Evolutionary conservation across 1,139 yeast species (phyloP), one percentile per base, ranked within the genome.

Genomic region (Scheffersomyces cryptocercus): DNA sequence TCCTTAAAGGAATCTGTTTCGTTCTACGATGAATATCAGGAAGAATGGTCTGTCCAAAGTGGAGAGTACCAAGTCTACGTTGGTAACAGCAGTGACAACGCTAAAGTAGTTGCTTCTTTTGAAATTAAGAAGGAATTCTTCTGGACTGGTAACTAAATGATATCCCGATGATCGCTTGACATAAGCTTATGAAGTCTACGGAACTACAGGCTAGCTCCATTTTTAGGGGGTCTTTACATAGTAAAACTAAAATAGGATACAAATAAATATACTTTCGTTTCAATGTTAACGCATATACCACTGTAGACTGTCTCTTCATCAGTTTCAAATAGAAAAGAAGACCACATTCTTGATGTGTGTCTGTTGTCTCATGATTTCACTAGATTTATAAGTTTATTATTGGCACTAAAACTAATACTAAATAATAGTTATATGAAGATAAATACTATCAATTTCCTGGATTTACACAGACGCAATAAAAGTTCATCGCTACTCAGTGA

Each of bases 1-100:
- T 42, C 46, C 6, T 39, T 47, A 38, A 49, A 47, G 37, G 53
- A 49, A 35, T 47, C 51, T 5, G 39, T 42, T 8, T 49, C 53
- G 3, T 49, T 29, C 31, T 49, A 32, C 28, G 51, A 47, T 11
- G 53, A 49, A 39, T 41, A 42, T 35, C 33, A 37, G 26, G 35
- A 38, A 35, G 39, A 46, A 42, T 47, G 51, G 51, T 32, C 37
- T 28, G 36, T 35, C 15, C 35, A 14, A 14, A 20, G 24, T 31
- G 35, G 35, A 10, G 35, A 31, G 20, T 31, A 31, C 35, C 35
- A 14, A 14, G 35, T 31, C n/a, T 31, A 31, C 13, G 35, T 31
- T 14, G 35, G 35, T 20, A 31, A 31, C 35, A 31, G 35, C 7
- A 31, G 35, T 31, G 35, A 31, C 35, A 31, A 31, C 6, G 35